Conservation (phyloP, 1,284 basidiomycete species). For the Tylopilus sp. region DNA sequence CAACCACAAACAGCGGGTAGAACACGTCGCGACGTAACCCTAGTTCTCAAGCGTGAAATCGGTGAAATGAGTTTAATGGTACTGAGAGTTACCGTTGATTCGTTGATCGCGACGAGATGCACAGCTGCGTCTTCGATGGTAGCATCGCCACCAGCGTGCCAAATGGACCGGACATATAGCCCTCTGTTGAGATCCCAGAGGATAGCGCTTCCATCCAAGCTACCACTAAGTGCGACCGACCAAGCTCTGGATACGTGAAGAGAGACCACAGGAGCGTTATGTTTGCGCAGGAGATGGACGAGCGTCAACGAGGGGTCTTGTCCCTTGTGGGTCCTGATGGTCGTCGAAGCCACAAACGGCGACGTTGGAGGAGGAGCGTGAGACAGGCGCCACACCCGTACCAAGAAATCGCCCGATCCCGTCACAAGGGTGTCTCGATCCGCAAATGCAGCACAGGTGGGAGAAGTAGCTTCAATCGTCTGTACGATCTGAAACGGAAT, state of each 20-base stretch:
- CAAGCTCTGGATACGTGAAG: conserved; percentile 77
- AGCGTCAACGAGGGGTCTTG: conserved; percentile 40
- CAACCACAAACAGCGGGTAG: conserved; percentile 59
- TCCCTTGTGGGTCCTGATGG: conserved; percentile 19
- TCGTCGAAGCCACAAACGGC: conserved; percentile 24
- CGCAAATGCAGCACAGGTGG: conserved; percentile 74
- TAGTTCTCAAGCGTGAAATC: conserved; percentile 29
- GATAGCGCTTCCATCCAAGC: conserved; percentile 79
- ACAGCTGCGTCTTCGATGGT: conserved; percentile 48
- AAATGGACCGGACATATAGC: conserved; percentile 71
- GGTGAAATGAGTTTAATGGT: not conserved
- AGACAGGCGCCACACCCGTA: conserved; percentile 73
- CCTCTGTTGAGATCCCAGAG: conserved; percentile 91
- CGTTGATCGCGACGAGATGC: conserved; percentile 74
- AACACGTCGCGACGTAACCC: conserved; percentile 84
- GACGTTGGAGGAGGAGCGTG: conserved; percentile 31
- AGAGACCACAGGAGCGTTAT: conserved; percentile 64
- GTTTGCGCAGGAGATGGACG: conserved; percentile 75
- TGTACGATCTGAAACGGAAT: conserved; percentile 57
- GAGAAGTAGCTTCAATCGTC: conserved; percentile 70
- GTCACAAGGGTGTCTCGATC: conserved; percentile 71
- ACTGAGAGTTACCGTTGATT: conserved; percentile 61
- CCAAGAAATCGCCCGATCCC: conserved; percentile 70
- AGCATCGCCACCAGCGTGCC: conserved; percentile 49
- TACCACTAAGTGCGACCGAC: conserved; percentile 83